Evolutionary conservation across 2,329 filamentous ascomycete species (phyloP).

Genomic region (Aspergillus aculeatus): DNA sequence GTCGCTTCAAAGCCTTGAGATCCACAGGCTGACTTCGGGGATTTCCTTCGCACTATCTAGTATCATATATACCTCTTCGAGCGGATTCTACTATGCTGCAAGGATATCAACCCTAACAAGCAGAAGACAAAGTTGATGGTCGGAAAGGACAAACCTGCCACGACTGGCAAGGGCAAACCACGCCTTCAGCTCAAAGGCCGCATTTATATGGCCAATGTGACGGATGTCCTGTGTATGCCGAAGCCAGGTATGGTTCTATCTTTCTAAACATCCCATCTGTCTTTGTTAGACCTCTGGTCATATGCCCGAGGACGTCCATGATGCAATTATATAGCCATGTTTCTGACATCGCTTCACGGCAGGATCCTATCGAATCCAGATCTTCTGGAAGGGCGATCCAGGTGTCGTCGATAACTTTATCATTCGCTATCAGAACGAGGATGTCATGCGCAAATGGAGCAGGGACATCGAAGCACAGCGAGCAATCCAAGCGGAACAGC

Average conservation of each 20-base stretch:
- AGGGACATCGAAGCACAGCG: conserved; percentile 74
- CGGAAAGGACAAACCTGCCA: conserved; percentile 67
- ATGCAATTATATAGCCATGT: too few species aligned
- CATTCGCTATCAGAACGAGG: conserved; percentile 89
- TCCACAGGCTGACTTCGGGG: conserved; percentile 17
- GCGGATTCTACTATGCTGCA: conserved; percentile 92
- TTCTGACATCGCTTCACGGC: conserved; percentile 1
- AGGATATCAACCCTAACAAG: conserved; percentile 86
- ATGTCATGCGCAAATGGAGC: conserved; percentile 91
- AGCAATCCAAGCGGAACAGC: conserved; percentile 54
- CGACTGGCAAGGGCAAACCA: conserved; percentile 71
- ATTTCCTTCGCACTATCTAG: conserved; percentile 44
- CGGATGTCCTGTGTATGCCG: conserved; percentile 81
- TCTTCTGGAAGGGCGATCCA: conserved; percentile 97
- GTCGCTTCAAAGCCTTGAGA: not conserved
- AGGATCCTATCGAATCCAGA: conserved; percentile 94
- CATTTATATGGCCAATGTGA: conserved; percentile 99
- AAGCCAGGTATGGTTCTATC: conserved; percentile 67
- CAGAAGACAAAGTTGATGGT: conserved; percentile 63
- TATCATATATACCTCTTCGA: conserved; percentile 99
- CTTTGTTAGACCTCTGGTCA: too few species aligned
- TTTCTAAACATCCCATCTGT: too few species aligned
- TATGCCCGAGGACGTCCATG: too few species aligned
- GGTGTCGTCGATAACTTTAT: conserved; percentile 95
- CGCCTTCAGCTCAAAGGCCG: conserved; percentile 88